A percentile compares a stretch with the other conserved stretches of the same genome.
These are phyloP conservation scores for Pythium aristosporum DNA, from an alignment of 352 stramenopile species.

Conservation along the genomic window DNA sequence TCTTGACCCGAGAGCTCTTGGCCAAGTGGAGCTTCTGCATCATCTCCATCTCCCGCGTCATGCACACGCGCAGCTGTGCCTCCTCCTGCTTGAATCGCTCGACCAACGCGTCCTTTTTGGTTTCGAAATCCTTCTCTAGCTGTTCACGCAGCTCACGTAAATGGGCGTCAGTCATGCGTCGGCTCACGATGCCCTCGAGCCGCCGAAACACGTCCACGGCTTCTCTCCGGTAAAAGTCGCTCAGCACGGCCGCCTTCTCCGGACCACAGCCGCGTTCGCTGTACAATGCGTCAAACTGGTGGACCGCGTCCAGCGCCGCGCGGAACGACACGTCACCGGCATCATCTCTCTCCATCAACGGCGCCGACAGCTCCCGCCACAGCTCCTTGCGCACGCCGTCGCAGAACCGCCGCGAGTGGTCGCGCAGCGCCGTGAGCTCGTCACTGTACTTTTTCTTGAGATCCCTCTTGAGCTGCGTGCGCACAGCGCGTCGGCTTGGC, in stretches of 20 bases:
- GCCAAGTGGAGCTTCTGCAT: conserved; percentile 69
- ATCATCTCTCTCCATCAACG: neutral
- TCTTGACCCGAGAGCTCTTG: conserved; percentile 55
- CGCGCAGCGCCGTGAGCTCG: conserved; percentile 37
- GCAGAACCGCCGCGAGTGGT: conserved; percentile 54
- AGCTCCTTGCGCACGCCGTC: conserved; percentile 36
- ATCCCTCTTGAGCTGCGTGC: conserved; percentile 47
- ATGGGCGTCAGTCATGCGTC: conserved; percentile 54
- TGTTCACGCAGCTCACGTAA: conserved; percentile 46
- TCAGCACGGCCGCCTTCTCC: conserved; percentile 49
- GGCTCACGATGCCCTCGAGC: conserved; percentile 50
- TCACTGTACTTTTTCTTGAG: conserved; percentile 42
- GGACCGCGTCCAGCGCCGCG: conserved; percentile 44
- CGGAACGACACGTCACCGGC: conserved; percentile 31
- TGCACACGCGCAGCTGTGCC: conserved; percentile 48
- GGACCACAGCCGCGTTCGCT: conserved; percentile 46
- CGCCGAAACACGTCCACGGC: conserved; percentile 51
- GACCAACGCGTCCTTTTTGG: conserved; percentile 58
- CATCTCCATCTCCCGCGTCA: conserved; percentile 63
- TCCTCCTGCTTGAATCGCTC: conserved; percentile 71
- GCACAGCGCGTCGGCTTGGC: conserved; percentile 41
- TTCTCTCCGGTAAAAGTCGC: conserved; percentile 56
- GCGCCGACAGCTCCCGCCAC: conserved; percentile 41
- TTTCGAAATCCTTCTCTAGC: conserved; percentile 57
- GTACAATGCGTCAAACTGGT: conserved; percentile 54